Conservation (phyloP, 108 stramenopile genomes). For the Nannochloropsis gaditana region DNA sequence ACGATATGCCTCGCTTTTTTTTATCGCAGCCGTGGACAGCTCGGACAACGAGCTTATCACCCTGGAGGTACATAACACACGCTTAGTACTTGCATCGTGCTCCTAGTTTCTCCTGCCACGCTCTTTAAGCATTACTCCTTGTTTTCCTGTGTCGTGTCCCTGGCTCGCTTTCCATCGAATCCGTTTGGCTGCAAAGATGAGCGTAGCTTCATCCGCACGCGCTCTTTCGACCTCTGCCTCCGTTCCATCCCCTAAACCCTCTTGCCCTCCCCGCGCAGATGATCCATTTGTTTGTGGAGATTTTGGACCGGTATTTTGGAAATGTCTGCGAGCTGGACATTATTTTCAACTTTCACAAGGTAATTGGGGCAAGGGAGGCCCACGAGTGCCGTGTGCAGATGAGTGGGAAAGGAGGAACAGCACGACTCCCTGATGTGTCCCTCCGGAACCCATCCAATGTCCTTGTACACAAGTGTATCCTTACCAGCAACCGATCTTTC, state of each 20-base stretch:
- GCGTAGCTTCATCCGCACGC: neutral
- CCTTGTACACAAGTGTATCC: neutral
- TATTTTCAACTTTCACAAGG: slow-evolving; percentile 99
- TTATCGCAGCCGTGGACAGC: slow-evolving; percentile 59
- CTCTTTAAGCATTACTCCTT: no score
- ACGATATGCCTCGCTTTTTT: slow-evolving; percentile 61
- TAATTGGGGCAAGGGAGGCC: slow-evolving; percentile 3
- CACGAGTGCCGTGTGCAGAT: neutral
- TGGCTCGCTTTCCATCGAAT: no score
- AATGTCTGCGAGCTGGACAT: slow-evolving; percentile 98
- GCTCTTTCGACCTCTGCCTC: neutral
- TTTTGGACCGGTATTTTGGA: slow-evolving; percentile 93
- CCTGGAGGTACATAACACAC: slow-evolving; percentile 53
- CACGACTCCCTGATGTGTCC: neutral
- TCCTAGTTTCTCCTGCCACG: no score
- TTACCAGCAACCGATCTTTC: neutral
- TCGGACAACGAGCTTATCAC: slow-evolving; percentile 61
- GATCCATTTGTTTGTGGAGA: slow-evolving; percentile 98
- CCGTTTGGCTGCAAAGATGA: no score
- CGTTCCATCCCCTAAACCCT: neutral
- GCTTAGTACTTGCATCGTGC: no score
- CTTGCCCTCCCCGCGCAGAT: slow-evolving; percentile 41
- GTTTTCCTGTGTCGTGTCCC: no score
- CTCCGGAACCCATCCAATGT: neutral
- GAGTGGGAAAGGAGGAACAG: neutral